phyloP scores from a whole-genome alignment of 1,139 yeast genomes.

The Blastobotrys illinoisensis region DNA sequence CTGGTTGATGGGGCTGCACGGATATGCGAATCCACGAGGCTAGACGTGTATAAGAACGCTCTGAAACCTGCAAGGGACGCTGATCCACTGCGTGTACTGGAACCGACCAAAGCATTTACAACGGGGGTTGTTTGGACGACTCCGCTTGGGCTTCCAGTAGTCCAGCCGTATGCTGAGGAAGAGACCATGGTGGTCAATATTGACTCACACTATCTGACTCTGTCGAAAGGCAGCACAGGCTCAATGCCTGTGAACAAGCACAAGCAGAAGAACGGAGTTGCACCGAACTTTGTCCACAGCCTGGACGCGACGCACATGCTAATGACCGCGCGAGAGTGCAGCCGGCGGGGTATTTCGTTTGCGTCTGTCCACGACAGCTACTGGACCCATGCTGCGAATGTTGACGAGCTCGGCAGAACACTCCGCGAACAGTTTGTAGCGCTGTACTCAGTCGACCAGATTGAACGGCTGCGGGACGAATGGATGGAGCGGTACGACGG shows the following conservation, averaged over 20 bases:
- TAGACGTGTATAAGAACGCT: constrained; percentile 17
- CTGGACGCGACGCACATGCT: constrained; percentile 95
- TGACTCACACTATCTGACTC: constrained; percentile 68
- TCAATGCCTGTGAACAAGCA: constrained; percentile 63
- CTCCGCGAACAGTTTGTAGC: constrained; percentile 71
- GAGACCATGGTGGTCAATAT: constrained; percentile 59
- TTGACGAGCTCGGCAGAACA: constrained; percentile 56
- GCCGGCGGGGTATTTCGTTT: constrained; percentile 48
- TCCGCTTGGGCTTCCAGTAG: constrained; percentile 82
- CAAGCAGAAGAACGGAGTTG: constrained; percentile 81
- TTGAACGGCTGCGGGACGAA: constrained; percentile 61
- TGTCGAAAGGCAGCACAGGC: constrained; percentile 71
- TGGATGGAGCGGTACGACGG: constrained; percentile 69
- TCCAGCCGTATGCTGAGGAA: constrained; percentile 77
- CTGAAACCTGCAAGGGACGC: constrained; percentile 15
- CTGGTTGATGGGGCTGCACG: constrained; percentile 71
- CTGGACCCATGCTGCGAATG: constrained; percentile 90
- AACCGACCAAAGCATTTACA: constrained; percentile 21
- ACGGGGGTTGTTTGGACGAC: constrained; percentile 92
- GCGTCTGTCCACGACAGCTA: constrained; percentile 95
- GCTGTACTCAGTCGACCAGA: constrained; percentile 54
- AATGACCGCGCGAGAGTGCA: constrained; percentile 56
- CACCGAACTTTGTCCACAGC: constrained; percentile 90
- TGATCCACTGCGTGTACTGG: background rate
- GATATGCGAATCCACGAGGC: constrained; percentile 53